Evolutionary conservation across 768 basidiomycete species (phyloP), one percentile per base, ranked within the genome.

Genomic region (Tulasnella sp.): DNA sequence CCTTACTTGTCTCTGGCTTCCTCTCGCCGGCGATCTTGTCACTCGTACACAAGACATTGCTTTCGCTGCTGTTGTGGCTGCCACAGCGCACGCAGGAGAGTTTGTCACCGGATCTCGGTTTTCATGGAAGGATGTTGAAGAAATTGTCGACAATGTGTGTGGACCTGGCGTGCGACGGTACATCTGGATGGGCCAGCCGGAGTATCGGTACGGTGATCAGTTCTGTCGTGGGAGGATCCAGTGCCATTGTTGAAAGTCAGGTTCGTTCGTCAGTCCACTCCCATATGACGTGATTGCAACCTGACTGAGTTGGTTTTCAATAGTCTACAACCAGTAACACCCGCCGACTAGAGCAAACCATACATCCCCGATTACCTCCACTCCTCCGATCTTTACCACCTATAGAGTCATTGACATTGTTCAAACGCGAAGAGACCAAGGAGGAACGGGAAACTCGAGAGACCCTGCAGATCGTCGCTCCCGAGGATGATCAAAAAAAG

Each of bases 321-420:
- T 24, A 48, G 29, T 8, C 41, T 10, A 12, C 38, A 45, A 2
- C n/a, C 31, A 61, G 17, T 24, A 48, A 21, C 17, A 42, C 34
- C 5, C 54, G 61, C 12, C 34, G 46, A 34, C 66, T 85, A 49
- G 85, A 87, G 59, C 67, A 83, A 25, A 70, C 90, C 22, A 67
- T 92, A 10, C 90, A 92, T 65, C 88, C 89, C 48, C 83, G 87
- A 21, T 74, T 86, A 3, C 90, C 90, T 8, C 85, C 88, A 7
- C 70, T 87, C 11, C 74, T 88, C 54, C 80, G 84, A 46, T 75
- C 83, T 2, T 68, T 85, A 59, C 85, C 87, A 15, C 73, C 77
- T 29, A 67, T 85, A 10, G 85, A 85, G 62, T 69, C 75, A 0
- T 67, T 88, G 15, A 76, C 82, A 11, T 73, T 89, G 27, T 81